Base-by-base conservation (phyloP, 2,329 filamentous ascomycete species). In the Cladosporium sp. region DNA sequence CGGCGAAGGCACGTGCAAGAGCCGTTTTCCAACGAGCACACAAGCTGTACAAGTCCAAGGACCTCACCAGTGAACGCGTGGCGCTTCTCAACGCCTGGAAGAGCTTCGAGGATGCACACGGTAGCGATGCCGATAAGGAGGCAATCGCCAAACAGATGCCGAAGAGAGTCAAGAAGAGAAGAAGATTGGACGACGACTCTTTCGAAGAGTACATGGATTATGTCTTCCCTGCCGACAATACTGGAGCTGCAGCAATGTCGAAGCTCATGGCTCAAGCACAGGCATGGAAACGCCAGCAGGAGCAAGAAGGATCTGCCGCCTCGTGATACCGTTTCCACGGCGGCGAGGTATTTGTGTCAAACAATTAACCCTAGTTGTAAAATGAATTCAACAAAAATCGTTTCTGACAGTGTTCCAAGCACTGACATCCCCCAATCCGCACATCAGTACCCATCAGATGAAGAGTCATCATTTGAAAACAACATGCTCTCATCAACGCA, bases 131-230 rank as follows among this genome's bases (percentile, higher is more conserved):
- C 52, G 88, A 96, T 56, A 78, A 89, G 55, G 87, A 89, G 56
- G 85, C 84, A 63, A 87, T 99, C 56, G 85, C 93, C 71, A 88
- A 85, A 68, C 89, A 95, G 76, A 95, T 97, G 90, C 93, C 93
- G 29, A 82, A 91, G 58, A 85, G 85, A 71, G 88, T 89, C 64
- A 97, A 96, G 84, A 92, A 93, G 78, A 80, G 89, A 64, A 85
- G 93, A 69, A 89, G 84, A 79, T 71, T 96, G 68, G 91, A 95
- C 66, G 92, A 96, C 70, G 91, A 93, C 68, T 85, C 83, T 32
- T 96, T 89, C 74, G 90, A 99, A 77, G 93, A 99, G 73, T 97
- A 96, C 70, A 82, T 93, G 72, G 93, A 97, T 69, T 97, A 95
- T 63, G 82, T 99, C 29, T 99, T 99, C 82, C 93, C 93, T 1